phyloP scores from a whole-genome alignment of 768 basidiomycete genomes.

The Pleurotus sapidus region DNA sequence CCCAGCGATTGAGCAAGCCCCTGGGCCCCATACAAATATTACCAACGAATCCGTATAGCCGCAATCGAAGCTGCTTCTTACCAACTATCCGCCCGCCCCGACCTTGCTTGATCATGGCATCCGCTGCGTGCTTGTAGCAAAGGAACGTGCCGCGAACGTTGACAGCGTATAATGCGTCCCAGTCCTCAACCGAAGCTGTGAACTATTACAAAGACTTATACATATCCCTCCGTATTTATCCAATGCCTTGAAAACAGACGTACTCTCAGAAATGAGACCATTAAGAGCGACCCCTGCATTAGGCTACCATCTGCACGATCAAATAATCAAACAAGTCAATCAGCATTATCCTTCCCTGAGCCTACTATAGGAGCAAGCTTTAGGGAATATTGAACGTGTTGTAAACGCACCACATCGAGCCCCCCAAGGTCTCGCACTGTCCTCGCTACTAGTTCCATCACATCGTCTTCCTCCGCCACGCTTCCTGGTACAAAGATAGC shows the following conservation, averaged over 20 bases:
- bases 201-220: conserved; percentile 14
- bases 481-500: background rate
- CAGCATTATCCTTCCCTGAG: too few species aligned
- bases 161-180: conserved; percentile 28
- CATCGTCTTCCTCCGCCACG: conserved; percentile 10
- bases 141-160: conserved; percentile 39
- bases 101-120: conserved; percentile 40
- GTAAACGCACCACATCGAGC: conserved; percentile 7
- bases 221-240: background rate
- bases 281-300: conserved; percentile 21
- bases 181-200: conserved; percentile 20
- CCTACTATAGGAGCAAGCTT: too few species aligned
- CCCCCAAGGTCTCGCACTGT: conserved; percentile 6
- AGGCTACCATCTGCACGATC: conserved; percentile 23
- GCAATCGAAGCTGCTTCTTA: too few species aligned
- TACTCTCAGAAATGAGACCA: background rate
- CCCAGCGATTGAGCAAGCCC: conserved; percentile 39
- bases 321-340: too few species aligned
- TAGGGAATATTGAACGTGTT: background rate
- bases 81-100: conserved; percentile 34
- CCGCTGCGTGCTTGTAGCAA: conserved; percentile 39
- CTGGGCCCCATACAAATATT: conserved; percentile 7
- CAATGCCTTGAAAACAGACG: background rate
- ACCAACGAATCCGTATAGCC: too few species aligned
- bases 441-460: background rate